Conservation (phyloP, 1,284 basidiomycete genomes). For the Ustanciosporium gigantosporum region DNA sequence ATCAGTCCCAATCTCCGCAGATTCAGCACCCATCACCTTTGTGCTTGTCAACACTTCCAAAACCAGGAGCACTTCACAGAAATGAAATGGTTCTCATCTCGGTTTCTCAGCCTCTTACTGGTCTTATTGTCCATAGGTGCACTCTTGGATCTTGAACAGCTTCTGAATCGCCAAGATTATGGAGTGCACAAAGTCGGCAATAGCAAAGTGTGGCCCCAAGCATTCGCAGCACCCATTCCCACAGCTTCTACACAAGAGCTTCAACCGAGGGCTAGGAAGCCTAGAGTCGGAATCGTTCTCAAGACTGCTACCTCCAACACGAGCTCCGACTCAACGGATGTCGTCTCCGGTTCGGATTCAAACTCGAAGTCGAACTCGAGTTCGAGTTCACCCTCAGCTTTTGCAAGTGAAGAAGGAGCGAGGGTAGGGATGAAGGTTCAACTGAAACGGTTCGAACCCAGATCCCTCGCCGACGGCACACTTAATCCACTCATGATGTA, state of each 20-base stretch:
- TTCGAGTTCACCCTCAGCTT: no score
- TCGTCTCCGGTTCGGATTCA: background rate
- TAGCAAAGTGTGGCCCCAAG: constrained; percentile 23
- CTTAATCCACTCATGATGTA: constrained; percentile 25
- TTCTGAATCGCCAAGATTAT: no score
- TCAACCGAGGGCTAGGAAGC: constrained; percentile 8
- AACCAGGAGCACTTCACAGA: no score
- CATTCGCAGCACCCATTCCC: constrained; percentile 7
- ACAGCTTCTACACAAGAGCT: background rate
- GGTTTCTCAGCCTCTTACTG: constrained; percentile 38
- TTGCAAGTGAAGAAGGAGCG: constrained; percentile 6
- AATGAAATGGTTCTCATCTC: constrained; percentile 35
- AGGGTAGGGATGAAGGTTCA: constrained; percentile 31
- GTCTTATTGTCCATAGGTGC: constrained; percentile 41
- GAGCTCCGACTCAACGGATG: background rate
- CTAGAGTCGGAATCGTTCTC: constrained; percentile 40
- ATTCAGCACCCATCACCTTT: no score
- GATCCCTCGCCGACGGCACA: no score
- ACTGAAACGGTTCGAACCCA: constrained; percentile 23
- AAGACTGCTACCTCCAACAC: constrained; percentile 3
- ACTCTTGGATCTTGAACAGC: no score
- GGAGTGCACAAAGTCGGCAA: no score
- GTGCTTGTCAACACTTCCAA: no score
- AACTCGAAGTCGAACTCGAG: no score
- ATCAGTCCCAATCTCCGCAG: no score